phyloP scores from a whole-genome alignment of 768 basidiomycete genomes.

The Psilocybe cubensis region DNA sequence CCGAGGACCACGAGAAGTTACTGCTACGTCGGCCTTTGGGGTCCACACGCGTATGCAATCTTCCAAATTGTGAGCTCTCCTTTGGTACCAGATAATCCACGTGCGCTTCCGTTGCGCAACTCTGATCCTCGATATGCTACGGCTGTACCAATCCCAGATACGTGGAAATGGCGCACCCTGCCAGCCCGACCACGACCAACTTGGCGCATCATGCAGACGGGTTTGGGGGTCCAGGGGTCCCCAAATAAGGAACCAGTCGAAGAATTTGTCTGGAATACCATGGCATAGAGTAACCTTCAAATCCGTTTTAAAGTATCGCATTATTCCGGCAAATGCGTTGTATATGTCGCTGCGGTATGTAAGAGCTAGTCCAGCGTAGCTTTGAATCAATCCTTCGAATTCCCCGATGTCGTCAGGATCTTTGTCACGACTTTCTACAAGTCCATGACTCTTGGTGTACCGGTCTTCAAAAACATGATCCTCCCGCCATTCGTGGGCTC shows the following conservation, averaged over 20 bases:
- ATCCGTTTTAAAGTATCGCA: background rate
- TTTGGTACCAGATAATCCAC: constrained; percentile 13
- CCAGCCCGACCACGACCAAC: constrained; percentile 14
- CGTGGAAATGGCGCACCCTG: background rate
- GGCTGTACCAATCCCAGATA: background rate
- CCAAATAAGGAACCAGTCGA: constrained; percentile 12
- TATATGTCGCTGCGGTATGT: background rate
- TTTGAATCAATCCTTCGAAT: background rate
- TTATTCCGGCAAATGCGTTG: background rate
- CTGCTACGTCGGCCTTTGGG: background rate
- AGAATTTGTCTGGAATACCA: constrained; percentile 5
- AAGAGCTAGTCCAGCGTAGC: background rate
- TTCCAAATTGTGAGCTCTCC: constrained; percentile 4
- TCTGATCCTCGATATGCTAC: background rate
- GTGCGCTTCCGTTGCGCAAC: background rate
- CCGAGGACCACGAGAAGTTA: background rate
- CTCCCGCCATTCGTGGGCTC: constrained; percentile 1
- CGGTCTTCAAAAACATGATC: constrained; percentile 3
- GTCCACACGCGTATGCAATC: constrained; percentile 3
- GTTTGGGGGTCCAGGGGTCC: background rate
- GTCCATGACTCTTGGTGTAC: background rate
- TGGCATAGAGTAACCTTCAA: background rate
- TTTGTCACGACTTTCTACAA: background rate
- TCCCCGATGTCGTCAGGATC: background rate
- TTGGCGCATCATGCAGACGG: background rate